phyloP scores from a whole-genome alignment of 371 early-diverging fungal genomes.

The Circinella minor region DNA sequence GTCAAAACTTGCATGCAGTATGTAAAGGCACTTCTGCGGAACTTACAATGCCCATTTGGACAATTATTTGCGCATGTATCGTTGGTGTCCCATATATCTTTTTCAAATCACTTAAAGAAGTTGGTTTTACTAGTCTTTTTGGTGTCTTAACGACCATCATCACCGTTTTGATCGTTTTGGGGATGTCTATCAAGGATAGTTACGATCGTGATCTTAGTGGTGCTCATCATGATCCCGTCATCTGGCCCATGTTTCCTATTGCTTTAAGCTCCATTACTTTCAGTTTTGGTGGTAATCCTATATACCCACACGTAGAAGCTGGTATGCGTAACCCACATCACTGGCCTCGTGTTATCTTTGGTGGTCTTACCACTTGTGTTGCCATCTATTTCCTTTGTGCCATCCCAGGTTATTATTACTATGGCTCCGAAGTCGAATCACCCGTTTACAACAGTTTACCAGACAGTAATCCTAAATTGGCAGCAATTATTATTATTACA shows the following conservation, averaged over 20 bases:
- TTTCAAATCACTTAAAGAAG: slow-evolving; percentile 77
- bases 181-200: slow-evolving; percentile 31
- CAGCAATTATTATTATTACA: slow-evolving; percentile 78
- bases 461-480: slow-evolving; percentile 59
- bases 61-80: slow-evolving; percentile 62
- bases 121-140: slow-evolving; percentile 55
- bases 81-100: slow-evolving; percentile 74
- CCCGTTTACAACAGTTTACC: slow-evolving; percentile 80
- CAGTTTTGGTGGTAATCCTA: slow-evolving; percentile 58
- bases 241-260: slow-evolving; percentile 60
- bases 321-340: slow-evolving; percentile 77
- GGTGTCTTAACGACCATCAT: slow-evolving; percentile 49
- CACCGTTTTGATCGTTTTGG: slow-evolving; percentile 44
- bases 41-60: slow-evolving; percentile 54
- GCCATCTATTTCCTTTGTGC: slow-evolving; percentile 78
- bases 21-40: slow-evolving; percentile 37
- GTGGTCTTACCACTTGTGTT: slow-evolving; percentile 71
- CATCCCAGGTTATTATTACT: slow-evolving; percentile 81
- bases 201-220: not conserved
- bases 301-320: slow-evolving; percentile 71
- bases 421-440: slow-evolving; percentile 70
- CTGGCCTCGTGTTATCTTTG: slow-evolving; percentile 76
- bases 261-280: slow-evolving; percentile 66
- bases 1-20: slow-evolving; percentile 60
- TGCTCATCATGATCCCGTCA: slow-evolving; percentile 41